A percentile compares a stretch with the other conserved stretches of the same genome.
Evolutionary conservation across 345 rosid genomes (phyloP).

Genomic region (Sapria himalayana): DNA sequence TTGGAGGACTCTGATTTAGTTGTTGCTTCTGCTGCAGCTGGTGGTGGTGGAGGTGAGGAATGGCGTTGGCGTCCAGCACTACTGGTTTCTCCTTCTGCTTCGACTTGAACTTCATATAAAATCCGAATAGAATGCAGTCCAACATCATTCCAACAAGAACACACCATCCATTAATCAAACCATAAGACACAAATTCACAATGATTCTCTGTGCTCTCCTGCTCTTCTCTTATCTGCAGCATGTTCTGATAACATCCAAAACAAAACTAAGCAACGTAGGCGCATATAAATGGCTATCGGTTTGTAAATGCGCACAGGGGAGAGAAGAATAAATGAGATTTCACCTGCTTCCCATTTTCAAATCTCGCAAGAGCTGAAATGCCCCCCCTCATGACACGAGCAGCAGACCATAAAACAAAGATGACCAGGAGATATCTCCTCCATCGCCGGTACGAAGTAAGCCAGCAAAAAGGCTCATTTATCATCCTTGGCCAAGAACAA

Average conservation of each 20-base stretch:
- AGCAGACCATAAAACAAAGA: slow-evolving; percentile 21
- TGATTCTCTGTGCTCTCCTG: slow-evolving; percentile 9
- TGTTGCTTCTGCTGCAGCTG: slow-evolving; percentile 35
- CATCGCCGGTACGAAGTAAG: slow-evolving; percentile 16
- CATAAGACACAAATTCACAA: slow-evolving; percentile 10
- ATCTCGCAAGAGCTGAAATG: slow-evolving; percentile 19
- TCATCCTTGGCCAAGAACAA: slow-evolving; percentile 28
- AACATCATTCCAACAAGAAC: slow-evolving; percentile 17
- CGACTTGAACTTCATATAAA: slow-evolving; percentile 13
- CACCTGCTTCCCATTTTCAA: slow-evolving; percentile 11
- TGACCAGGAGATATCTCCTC: slow-evolving; percentile 19
- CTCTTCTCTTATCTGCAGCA: slow-evolving; percentile 8
- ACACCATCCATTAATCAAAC: slow-evolving; percentile 28
- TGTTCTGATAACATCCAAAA: slow-evolving; percentile 19
- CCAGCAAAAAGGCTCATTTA: slow-evolving; percentile 17
- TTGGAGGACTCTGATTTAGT: slow-evolving; percentile 21
- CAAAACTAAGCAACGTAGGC: too few species aligned
- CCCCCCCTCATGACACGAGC: slow-evolving; percentile 15
- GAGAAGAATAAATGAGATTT: too few species aligned
- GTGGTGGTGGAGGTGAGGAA: slow-evolving; percentile 8
- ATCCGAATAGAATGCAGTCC: slow-evolving; percentile 17
- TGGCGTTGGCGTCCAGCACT: slow-evolving; percentile 17
- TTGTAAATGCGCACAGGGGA: too few species aligned
- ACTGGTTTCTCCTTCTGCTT: slow-evolving; percentile 11
- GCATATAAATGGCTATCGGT: too few species aligned